Evolutionary conservation across 2,329 filamentous ascomycete species (phyloP).

Genomic region (Colletotrichum tamarilloi): DNA sequence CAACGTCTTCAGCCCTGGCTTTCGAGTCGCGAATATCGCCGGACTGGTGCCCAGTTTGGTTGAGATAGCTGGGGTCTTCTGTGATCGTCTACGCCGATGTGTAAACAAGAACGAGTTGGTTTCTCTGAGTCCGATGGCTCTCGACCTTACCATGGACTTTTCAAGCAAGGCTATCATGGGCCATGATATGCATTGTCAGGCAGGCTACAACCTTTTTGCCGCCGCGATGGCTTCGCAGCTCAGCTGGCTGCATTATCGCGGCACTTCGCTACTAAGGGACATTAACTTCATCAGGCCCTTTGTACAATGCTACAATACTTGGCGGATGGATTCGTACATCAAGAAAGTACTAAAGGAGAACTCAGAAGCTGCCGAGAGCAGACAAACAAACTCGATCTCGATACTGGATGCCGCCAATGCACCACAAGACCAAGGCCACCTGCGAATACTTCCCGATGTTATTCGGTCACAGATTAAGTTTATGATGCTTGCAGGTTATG

Average conservation of each 20-base stretch:
- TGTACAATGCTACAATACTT: conserved; percentile 21
- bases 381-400: background rate
- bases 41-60: conserved; percentile 17
- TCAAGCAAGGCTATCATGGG: conserved; percentile 18
- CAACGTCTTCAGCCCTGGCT: conserved; percentile 18
- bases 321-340: conserved; percentile 19
- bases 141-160: conserved; percentile 22
- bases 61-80: background rate
- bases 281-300: conserved; percentile 15
- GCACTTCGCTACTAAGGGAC: conserved; percentile 9
- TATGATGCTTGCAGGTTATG: conserved; percentile 47
- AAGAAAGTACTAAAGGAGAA: background rate
- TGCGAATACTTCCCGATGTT: background rate
- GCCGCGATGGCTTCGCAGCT: conserved; percentile 19
- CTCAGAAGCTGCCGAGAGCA: background rate
- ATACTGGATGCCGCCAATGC: background rate
- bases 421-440: background rate
- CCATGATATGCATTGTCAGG: conserved; percentile 19
- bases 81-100: conserved; percentile 5
- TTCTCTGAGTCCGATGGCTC: background rate
- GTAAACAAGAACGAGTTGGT: background rate
- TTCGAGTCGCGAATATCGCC: background rate
- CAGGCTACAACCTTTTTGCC: conserved; percentile 11
- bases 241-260: conserved; percentile 6
- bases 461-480: conserved; percentile 42